These are phyloP conservation scores for Helotiales sp. DNA, from an alignment of 2,329 filamentous ascomycete species.

Conservation along the genomic window DNA sequence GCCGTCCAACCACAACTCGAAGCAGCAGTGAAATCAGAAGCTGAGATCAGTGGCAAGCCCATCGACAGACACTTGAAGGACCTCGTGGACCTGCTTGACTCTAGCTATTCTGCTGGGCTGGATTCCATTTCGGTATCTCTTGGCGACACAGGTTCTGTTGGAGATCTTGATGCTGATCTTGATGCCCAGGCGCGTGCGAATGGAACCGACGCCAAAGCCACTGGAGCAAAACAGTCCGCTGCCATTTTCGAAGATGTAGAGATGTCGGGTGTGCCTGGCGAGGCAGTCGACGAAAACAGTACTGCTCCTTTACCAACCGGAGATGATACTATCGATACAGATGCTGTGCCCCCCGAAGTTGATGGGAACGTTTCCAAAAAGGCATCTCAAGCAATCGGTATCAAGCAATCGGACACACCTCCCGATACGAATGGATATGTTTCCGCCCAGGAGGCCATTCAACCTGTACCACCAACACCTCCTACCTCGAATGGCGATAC, in stretches of 20 bases:
- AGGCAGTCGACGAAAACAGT: conserved; percentile 28
- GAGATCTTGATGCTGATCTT: conserved; percentile 47
- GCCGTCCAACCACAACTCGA: conserved; percentile 79
- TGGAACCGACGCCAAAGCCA: conserved; percentile 15
- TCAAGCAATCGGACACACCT: conserved; percentile 48
- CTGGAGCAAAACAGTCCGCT: conserved; percentile 18
- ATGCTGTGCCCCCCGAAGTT: conserved; percentile 29
- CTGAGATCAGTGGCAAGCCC: conserved; percentile 75
- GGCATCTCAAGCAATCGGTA: conserved; percentile 40
- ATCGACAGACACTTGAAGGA: conserved; percentile 74
- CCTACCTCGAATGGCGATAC: conserved; percentile 66
- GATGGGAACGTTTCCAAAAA: conserved; percentile 27
- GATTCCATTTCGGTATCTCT: conserved; percentile 50
- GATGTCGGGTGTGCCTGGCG: conserved; percentile 43
- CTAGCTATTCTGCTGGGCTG: conserved; percentile 58
- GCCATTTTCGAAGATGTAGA: conserved; percentile 41
- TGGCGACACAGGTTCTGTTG: conserved; percentile 48
- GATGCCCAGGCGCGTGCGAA: conserved; percentile 26
- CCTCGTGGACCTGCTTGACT: conserved; percentile 74
- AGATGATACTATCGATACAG: conserved; percentile 26
- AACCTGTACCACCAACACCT: conserved; percentile 62
- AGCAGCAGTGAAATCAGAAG: conserved; percentile 76
- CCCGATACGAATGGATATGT: conserved; percentile 55
- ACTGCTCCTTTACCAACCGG: conserved; percentile 23
- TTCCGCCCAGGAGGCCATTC: conserved; percentile 26